A percentile compares a stretch with the other conserved stretches of the same genome.
Evolutionary conservation across 257 asterid genomes (phyloP).

Genomic region (Gynochthodes officinalis): DNA sequence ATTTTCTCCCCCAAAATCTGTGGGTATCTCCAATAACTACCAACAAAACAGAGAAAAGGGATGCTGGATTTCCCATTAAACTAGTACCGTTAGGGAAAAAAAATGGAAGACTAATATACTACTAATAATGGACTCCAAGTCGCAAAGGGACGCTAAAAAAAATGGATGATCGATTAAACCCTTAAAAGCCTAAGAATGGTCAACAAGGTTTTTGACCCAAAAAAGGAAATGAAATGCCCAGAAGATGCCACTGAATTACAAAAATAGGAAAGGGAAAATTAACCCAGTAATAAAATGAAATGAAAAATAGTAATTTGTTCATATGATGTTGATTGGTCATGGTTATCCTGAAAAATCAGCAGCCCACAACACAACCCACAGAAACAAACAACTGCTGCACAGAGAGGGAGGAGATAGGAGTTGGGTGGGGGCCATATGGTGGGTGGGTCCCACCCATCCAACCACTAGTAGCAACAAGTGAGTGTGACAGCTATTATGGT

Average conservation of each 20-base stretch:
- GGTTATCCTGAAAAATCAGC: conserved; percentile 12
- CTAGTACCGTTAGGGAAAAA: neutral
- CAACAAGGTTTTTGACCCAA: conserved; percentile 4
- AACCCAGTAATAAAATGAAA: neutral
- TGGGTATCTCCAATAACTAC: neutral
- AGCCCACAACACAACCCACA: conserved; percentile 14
- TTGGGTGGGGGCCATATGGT: neutral
- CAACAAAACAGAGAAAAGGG: neutral
- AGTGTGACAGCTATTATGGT: conserved; percentile 12
- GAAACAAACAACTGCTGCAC: neutral
- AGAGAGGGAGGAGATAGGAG: too few relatives aligned
- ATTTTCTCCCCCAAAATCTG: neutral
- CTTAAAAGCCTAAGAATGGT: neutral
- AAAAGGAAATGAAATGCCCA: conserved; percentile 4
- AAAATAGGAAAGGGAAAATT: neutral
- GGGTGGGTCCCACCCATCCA: conserved; percentile 15
- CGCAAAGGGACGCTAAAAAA: neutral
- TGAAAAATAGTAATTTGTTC: neutral
- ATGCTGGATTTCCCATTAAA: neutral
- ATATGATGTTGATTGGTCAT: conserved; percentile 17
- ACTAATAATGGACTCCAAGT: neutral
- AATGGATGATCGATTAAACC: neutral
- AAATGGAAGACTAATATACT: neutral
- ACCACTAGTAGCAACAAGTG: conserved; percentile 11
- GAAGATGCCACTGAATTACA: neutral